These are phyloP conservation scores for Benincasa hispida DNA, from an alignment of 306 rosid species.

Conservation along the genomic window DNA sequence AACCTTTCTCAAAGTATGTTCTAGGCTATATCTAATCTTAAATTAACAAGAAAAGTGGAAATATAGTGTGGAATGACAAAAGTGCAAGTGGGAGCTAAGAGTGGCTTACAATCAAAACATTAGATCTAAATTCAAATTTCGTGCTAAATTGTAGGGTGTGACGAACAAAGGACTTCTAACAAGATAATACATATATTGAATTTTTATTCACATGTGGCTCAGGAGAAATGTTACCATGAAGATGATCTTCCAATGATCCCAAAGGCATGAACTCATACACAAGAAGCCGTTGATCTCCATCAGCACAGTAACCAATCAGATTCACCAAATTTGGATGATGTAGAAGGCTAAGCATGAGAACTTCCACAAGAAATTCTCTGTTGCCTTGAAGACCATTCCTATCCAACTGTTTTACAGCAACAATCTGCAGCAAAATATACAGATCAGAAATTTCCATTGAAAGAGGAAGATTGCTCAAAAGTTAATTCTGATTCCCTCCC, in stretches of 20 bases:
- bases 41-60: neutral
- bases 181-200: neutral
- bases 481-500: neutral
- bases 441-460: conserved; percentile 5
- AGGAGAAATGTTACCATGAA: conserved; percentile 42
- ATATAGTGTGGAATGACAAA: neutral
- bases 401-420: conserved; percentile 89
- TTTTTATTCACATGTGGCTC: neutral
- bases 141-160: neutral
- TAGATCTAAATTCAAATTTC: neutral
- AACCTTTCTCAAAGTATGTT: neutral
- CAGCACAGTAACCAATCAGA: conserved; percentile 88
- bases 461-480: neutral
- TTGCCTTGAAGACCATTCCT: conserved; percentile 92
- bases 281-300: conserved; percentile 91
- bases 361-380: conserved; percentile 86
- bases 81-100: neutral
- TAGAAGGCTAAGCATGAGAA: conserved; percentile 89
- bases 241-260: conserved; percentile 80
- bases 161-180: neutral
- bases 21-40: neutral
- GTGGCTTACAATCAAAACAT: neutral
- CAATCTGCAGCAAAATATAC: conserved; percentile 33
- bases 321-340: conserved; percentile 75
- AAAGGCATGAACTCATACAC: conserved; percentile 83